Conservation (phyloP, 331 rosid species). For the Saraca asoca region DNA sequence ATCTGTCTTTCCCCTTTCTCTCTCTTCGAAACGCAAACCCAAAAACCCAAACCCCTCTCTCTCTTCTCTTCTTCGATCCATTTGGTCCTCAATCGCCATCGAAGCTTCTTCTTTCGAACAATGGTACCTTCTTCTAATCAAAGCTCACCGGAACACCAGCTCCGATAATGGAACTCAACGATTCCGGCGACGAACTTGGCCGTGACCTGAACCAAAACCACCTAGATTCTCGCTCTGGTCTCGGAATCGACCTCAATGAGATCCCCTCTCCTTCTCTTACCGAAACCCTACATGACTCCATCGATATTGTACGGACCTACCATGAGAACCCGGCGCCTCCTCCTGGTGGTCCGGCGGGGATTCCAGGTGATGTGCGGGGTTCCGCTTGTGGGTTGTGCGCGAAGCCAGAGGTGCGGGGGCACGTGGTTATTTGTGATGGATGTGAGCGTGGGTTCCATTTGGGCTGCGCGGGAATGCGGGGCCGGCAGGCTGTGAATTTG, state of each 20-base stretch:
- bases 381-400: constrained; percentile 57
- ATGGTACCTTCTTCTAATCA: constrained; percentile 58
- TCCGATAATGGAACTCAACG: constrained; percentile 87
- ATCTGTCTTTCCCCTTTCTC: constrained; percentile 39
- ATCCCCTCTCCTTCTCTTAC: constrained; percentile 81
- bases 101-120: constrained; percentile 40
- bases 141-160: constrained; percentile 41
- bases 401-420: constrained; percentile 50
- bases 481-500: constrained; percentile 47
- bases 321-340: constrained; percentile 85
- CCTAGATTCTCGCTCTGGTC: constrained; percentile 60
- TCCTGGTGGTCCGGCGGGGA: constrained; percentile 63
- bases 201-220: constrained; percentile 34
- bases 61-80: constrained; percentile 49
- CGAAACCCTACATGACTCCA: constrained; percentile 77
- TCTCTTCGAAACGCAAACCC: not conserved
- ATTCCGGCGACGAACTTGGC: constrained; percentile 62
- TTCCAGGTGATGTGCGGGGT: constrained; percentile 47
- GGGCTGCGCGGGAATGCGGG: constrained; percentile 75
- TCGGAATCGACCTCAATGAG: constrained; percentile 95
- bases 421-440: constrained; percentile 81
- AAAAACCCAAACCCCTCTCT: constrained; percentile 26
- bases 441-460: constrained; percentile 90
- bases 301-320: constrained; percentile 75
- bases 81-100: constrained; percentile 22